A percentile compares a stretch with the other conserved stretches of the same genome.
Conservation (phyloP, 108 stramenopile genomes). For the Discostella pseudostelligera region DNA sequence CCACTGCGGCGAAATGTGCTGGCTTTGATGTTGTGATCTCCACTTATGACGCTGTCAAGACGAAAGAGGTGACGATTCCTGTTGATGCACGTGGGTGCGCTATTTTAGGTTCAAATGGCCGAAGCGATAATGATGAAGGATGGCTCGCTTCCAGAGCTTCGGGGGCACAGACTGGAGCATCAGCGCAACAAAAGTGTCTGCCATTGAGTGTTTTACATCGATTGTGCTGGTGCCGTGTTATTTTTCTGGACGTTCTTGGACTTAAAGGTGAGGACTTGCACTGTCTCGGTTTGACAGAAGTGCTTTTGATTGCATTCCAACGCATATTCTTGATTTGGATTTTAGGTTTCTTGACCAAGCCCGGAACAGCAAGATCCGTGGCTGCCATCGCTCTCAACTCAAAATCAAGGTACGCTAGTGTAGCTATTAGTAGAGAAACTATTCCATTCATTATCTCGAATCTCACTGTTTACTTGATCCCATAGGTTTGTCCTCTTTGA, state of each 20-base stretch:
- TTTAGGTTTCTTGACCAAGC: slow-evolving; percentile 29
- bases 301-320: background rate
- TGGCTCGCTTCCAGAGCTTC: slow-evolving; percentile 52
- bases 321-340: background rate
- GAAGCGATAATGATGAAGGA: slow-evolving; percentile 34
- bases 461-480: background rate
- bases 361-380: slow-evolving; percentile 32
- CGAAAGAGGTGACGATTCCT: slow-evolving; percentile 56
- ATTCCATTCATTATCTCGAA: background rate
- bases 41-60: slow-evolving; percentile 65
- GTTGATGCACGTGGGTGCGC: slow-evolving; percentile 51
- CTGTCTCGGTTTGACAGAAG: background rate
- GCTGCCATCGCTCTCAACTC: slow-evolving; percentile 41
- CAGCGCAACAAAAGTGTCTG: slow-evolving; percentile 38
- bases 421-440: background rate
- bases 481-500: slow-evolving; percentile 36
- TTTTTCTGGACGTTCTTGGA: slow-evolving; percentile 59
- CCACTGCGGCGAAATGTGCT: slow-evolving; percentile 51
- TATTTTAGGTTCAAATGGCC: slow-evolving; percentile 27
- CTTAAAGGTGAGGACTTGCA: slow-evolving; percentile 28
- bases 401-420: slow-evolving; percentile 25
- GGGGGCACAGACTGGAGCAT: slow-evolving; percentile 27
- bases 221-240: slow-evolving; percentile 51
- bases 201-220: slow-evolving; percentile 61
- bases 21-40: slow-evolving; percentile 63